Evolutionary conservation across 1,284 basidiomycete species (phyloP), one percentile per base, ranked within the genome.

Genomic region (Malassezia restricta): DNA sequence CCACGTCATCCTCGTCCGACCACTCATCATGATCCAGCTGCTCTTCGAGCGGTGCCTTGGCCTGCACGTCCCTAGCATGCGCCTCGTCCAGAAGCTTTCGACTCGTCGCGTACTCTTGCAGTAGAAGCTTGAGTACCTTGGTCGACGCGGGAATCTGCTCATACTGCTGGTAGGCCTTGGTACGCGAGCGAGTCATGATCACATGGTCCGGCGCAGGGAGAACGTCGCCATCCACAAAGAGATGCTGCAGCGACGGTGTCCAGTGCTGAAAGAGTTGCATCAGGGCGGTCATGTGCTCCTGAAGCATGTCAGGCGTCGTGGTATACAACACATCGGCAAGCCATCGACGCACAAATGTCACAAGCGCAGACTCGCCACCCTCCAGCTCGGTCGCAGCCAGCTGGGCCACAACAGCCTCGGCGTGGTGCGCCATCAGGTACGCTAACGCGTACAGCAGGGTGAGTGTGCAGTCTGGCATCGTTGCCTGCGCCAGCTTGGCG

Each of bases 121-220:
- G 71, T 15, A 96, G 77, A 15, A 95, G 77, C 74, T 96, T 95
- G 73, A 96, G 78, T 1, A 83, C 85, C 75, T 95, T 95, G 54
- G 88, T 81, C 0, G 84, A 85, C 81, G 96, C 92, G 0, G 85
- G 79, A 40, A 94, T 81, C 38, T 79, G 79, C 1, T 85, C 86
- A 73, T 87, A 96, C 73, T 88, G 82, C 55, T 84, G 90, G 66
- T 3, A 17, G 61, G 79, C 78, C 77, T 83, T 87, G 40, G 91
- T 88, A 64, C 82, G 80, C 39, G 91, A 92, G 56, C 92, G 83
- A 38, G 92, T 96, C 82, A 94, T 88, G 74, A 96, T 96, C 64
- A 87, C 15, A 29, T 32, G 28, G 17, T 28, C 15, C 15, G 5
- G 14, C 28, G 5, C 4, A 3, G 67, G 64, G 7, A 96, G 83